Conservation (phyloP, 2,329 filamentous ascomycete species). For the Berkeleyomyces basicola region DNA sequence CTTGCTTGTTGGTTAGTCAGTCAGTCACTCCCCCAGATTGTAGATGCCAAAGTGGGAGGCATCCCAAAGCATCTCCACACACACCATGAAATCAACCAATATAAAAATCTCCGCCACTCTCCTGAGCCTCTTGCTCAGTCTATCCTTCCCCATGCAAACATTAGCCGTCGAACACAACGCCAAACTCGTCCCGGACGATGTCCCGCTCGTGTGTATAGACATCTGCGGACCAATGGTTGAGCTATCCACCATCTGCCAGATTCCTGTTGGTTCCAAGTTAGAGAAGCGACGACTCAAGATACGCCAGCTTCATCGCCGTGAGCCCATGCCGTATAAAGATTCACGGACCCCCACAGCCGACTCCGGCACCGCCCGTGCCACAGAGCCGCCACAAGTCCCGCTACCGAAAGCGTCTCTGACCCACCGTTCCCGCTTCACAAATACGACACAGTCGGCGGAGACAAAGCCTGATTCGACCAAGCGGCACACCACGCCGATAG, state of each 20-base stretch:
- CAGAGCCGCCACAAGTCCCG: background rate
- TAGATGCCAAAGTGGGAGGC: background rate
- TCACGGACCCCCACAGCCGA: background rate
- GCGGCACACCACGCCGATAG: background rate
- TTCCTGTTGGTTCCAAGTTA: conserved; percentile 13
- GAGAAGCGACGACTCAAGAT: background rate
- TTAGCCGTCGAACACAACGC: conserved; percentile 19
- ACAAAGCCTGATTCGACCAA: background rate
- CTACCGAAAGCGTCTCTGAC: background rate
- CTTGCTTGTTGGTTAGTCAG: background rate
- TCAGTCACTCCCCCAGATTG: background rate
- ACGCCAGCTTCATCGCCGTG: background rate
- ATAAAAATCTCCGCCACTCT: background rate
- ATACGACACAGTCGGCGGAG: background rate
- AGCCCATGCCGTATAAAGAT: background rate
- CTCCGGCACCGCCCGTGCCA: background rate
- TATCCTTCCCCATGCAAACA: conserved; percentile 18
- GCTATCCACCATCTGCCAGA: conserved; percentile 23
- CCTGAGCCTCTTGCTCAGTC: conserved; percentile 12
- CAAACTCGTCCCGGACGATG: conserved; percentile 21
- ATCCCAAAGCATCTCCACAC: background rate
- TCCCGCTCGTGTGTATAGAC: conserved; percentile 25
- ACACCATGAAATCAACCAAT: conserved; percentile 7
- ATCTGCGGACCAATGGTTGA: conserved; percentile 29
- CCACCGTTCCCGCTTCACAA: background rate